A percentile compares a stretch with the other conserved stretches of the same genome.
Evolutionary conservation across 2,329 filamentous ascomycete species (phyloP).

Genomic region (Claviceps sorghi): DNA sequence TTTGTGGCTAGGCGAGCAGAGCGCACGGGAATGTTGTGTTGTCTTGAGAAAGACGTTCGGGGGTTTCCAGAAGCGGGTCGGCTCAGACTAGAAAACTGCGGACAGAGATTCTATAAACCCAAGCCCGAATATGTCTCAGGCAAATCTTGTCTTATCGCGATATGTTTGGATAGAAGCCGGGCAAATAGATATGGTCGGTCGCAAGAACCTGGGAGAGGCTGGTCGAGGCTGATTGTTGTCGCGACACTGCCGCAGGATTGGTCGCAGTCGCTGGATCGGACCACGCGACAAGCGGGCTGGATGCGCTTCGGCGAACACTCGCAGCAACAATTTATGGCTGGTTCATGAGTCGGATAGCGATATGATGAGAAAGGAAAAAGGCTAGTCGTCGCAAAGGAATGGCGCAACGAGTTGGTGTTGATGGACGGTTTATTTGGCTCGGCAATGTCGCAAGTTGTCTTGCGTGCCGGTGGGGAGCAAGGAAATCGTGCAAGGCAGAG

Average conservation of each 20-base stretch:
- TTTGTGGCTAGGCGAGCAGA: background rate
- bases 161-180: background rate
- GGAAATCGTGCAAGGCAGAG: background rate
- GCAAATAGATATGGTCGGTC: background rate
- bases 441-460: background rate
- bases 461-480: background rate
- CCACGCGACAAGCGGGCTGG: conserved; percentile 2
- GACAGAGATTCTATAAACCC: background rate
- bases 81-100: background rate
- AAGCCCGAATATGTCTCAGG: background rate
- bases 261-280: conserved; percentile 4
- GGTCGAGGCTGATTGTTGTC: conserved; percentile 1
- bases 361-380: background rate
- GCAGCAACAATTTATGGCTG: background rate
- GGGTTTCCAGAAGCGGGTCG: conserved; percentile 4
- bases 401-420: background rate
- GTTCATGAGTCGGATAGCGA: background rate
- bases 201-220: background rate
- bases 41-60: conserved; percentile 5
- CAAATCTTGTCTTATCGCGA: background rate
- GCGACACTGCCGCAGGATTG: conserved; percentile 3
- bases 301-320: conserved; percentile 2
- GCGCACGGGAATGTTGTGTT: background rate
- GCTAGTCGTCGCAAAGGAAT: background rate
- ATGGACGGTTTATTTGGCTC: background rate